phyloP scores from a whole-genome alignment of 768 basidiomycete species.

The Ramaria sp. region DNA sequence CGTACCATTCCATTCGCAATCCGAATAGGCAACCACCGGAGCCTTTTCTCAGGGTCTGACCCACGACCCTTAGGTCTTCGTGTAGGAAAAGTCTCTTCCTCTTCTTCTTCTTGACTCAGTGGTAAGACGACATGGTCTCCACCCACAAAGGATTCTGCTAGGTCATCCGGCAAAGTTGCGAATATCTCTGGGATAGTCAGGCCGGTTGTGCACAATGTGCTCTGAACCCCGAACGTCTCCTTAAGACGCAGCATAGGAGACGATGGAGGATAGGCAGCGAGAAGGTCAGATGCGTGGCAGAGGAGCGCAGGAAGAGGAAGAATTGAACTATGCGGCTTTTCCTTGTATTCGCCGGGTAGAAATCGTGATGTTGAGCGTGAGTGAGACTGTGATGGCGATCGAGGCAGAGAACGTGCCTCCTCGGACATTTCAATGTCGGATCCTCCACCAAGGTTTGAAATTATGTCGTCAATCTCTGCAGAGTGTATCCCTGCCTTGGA shows the following conservation, averaged over 20 bases:
- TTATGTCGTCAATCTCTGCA: conserved; percentile 27
- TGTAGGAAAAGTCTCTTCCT: conserved; percentile 8
- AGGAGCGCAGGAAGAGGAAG: background rate
- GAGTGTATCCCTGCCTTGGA: conserved; percentile 31
- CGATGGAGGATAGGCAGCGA: conserved; percentile 5
- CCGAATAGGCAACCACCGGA: conserved; percentile 10
- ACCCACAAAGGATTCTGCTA: conserved; percentile 6
- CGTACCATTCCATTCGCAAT: conserved; percentile 17
- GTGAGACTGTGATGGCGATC: background rate
- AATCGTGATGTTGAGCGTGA: background rate
- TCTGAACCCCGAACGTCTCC: conserved; percentile 2
- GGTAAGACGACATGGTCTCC: conserved; percentile 10
- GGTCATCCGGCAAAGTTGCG: background rate
- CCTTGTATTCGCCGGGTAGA: background rate
- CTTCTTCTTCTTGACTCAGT: conserved; percentile 13
- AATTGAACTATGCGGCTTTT: background rate
- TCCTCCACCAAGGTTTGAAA: too few species aligned
- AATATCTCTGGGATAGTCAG: background rate
- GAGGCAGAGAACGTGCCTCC: background rate
- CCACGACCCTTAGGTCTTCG: conserved; percentile 16
- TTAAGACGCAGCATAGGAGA: conserved; percentile 1
- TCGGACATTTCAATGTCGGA: background rate
- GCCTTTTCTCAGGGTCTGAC: conserved; percentile 20
- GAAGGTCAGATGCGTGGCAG: background rate
- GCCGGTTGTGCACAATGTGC: background rate